Evolutionary conservation across 1,284 basidiomycete genomes (phyloP).

Genomic region (Leccinum pallidistipes): DNA sequence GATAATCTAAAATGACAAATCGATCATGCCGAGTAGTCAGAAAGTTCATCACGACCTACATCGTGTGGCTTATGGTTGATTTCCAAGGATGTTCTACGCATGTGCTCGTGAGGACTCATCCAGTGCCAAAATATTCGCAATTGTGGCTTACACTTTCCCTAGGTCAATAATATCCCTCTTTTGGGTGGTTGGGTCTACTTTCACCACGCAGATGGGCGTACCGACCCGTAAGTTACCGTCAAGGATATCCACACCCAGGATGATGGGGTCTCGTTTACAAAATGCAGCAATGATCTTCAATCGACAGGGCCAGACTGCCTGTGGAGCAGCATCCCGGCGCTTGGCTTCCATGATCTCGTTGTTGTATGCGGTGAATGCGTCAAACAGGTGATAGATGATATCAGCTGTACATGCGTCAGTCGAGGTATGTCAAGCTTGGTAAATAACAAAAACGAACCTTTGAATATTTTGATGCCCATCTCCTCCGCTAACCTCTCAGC

Average conservation of each 20-base stretch:
- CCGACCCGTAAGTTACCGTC: conserved; percentile 93
- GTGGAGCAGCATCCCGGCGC: conserved; percentile 87
- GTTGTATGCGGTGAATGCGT: conserved; percentile 97
- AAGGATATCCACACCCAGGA: conserved; percentile 95
- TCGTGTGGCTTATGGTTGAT: conserved; percentile 89
- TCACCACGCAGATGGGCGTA: conserved; percentile 95
- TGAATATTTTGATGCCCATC: conserved; percentile 92
- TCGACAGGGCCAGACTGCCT: conserved; percentile 96
- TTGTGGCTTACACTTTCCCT: conserved; percentile 82
- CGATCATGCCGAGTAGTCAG: neutral
- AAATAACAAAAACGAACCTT: conserved; percentile 50
- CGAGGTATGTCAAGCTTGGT: neutral
- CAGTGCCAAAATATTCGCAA: conserved; percentile 1
- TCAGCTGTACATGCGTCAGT: conserved; percentile 57
- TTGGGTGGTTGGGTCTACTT: conserved; percentile 80
- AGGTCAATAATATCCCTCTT: conserved; percentile 92
- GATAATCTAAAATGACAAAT: conserved; percentile 60
- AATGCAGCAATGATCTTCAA: conserved; percentile 93
- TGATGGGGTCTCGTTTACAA: conserved; percentile 97
- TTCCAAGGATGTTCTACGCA: conserved; percentile 82
- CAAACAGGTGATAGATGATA: conserved; percentile 99
- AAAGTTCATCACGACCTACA: conserved; percentile 40
- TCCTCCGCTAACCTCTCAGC: conserved; percentile 91
- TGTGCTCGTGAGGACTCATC: conserved; percentile 9
- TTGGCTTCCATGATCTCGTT: conserved; percentile 92